phyloP scores from a whole-genome alignment of 2,329 filamentous ascomycete genomes.

The Drechslerella coelobrocha region DNA sequence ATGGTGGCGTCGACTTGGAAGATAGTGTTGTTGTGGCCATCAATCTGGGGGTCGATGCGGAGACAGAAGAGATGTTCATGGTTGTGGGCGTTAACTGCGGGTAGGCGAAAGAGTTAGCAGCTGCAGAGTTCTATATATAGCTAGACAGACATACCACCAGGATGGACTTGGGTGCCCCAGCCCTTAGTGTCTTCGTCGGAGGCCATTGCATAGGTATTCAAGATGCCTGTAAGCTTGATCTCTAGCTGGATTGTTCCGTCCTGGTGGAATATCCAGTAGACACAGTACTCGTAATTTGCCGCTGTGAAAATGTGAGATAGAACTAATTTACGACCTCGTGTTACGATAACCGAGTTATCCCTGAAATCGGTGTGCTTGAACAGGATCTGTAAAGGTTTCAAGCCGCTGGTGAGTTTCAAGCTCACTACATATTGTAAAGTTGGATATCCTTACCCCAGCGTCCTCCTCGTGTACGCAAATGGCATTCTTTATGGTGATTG shows the following conservation, averaged over 20 bases:
- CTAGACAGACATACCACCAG: conserved; percentile 59
- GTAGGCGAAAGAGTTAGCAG: not conserved
- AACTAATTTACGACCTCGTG: conserved; percentile 82
- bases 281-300: conserved; percentile 92
- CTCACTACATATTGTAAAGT: not conserved
- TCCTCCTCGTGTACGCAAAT: conserved; percentile 97
- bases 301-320: conserved; percentile 93
- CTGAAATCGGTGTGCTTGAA: conserved; percentile 97
- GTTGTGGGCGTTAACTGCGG: conserved; percentile 80
- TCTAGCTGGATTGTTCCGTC: conserved; percentile 92
- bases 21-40: conserved; percentile 82
- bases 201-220: conserved; percentile 87
- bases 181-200: conserved; percentile 80
- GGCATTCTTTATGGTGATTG: conserved; percentile 86
- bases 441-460: conserved; percentile 62
- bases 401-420: not conserved
- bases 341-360: conserved; percentile 85
- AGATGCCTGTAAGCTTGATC: conserved; percentile 87
- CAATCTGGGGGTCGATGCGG: conserved; percentile 83
- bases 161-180: conserved; percentile 91
- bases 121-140: not conserved
- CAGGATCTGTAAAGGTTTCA: conserved; percentile 65
- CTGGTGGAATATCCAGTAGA: conserved; percentile 89
- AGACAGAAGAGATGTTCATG: conserved; percentile 95
- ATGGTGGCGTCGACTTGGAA: conserved; percentile 79